These are phyloP conservation scores for Cladorrhinum sp. DNA, from an alignment of 2,329 filamentous ascomycete genomes.

Conservation along the genomic window DNA sequence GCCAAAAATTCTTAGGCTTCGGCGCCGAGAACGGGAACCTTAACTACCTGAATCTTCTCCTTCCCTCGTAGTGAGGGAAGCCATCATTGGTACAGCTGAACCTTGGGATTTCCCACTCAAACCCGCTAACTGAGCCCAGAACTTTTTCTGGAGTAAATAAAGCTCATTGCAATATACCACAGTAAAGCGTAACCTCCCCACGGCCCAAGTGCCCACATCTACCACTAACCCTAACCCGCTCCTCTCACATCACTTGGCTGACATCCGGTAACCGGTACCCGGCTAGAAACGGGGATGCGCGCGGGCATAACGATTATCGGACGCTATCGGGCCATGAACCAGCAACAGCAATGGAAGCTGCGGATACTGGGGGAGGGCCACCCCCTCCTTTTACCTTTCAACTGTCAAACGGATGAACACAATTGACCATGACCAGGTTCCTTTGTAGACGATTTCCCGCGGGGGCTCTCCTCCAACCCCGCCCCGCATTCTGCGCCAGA, in stretches of 20 bases:
- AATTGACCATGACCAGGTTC: slow-evolving; percentile 24
- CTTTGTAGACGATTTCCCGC: slow-evolving; percentile 19
- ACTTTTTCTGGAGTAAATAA: too few species aligned
- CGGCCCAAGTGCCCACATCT: too few species aligned
- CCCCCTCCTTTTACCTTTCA: not conserved
- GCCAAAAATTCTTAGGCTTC: not conserved
- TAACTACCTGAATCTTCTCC: not conserved
- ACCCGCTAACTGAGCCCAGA: too few species aligned
- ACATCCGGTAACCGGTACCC: not conserved
- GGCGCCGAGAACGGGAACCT: not conserved
- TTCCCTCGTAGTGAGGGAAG: not conserved
- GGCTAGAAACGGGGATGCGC: slow-evolving; percentile 5
- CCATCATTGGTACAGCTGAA: too few species aligned
- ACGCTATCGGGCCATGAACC: slow-evolving; percentile 7
- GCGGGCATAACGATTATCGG: slow-evolving; percentile 1
- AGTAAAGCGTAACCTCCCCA: too few species aligned
- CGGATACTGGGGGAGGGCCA: not conserved
- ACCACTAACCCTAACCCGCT: not conserved
- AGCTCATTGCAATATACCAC: too few species aligned
- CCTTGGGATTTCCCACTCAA: too few species aligned
- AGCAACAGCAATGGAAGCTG: slow-evolving; percentile 1
- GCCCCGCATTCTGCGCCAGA: slow-evolving; percentile 5
- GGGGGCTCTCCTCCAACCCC: slow-evolving; percentile 10
- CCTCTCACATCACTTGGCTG: not conserved
- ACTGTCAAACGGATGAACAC: not conserved